Percentiles rank a stretch among this genome's conserved stretches.
Evolutionary conservation across 2,329 filamentous ascomycete genomes (phyloP).

Genomic region (Stagonosporopsis vannaccii): DNA sequence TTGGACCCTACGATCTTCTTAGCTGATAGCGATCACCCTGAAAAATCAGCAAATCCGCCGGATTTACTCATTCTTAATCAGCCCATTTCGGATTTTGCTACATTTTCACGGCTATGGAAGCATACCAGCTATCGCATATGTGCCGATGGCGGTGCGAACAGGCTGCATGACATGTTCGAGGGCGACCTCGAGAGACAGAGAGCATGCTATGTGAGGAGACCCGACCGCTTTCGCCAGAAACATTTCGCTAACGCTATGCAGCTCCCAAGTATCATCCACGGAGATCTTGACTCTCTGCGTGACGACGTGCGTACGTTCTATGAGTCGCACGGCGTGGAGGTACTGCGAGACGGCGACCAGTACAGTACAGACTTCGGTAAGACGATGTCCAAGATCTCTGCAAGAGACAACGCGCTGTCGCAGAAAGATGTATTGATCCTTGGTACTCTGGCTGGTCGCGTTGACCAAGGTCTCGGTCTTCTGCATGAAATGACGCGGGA

Average conservation of each 20-base stretch:
- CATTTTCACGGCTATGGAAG: slow-evolving; percentile 55
- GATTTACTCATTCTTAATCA: slow-evolving; percentile 57
- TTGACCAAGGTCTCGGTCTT: slow-evolving; percentile 91
- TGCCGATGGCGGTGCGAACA: slow-evolving; percentile 91
- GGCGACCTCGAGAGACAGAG: slow-evolving; percentile 31
- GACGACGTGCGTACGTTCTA: slow-evolving; percentile 72
- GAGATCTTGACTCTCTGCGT: slow-evolving; percentile 86
- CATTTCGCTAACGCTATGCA: slow-evolving; percentile 25
- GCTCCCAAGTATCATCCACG: slow-evolving; percentile 72
- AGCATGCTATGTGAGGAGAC: slow-evolving; percentile 40
- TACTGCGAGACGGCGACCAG: slow-evolving; percentile 80
- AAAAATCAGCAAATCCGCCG: slow-evolving; percentile 28
- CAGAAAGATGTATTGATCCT: slow-evolving; percentile 74
- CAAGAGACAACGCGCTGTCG: slow-evolving; percentile 46
- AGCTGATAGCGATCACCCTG: slow-evolving; percentile 25
- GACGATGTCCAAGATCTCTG: slow-evolving; percentile 65
- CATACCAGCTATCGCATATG: slow-evolving; percentile 73
- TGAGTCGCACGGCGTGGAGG: slow-evolving; percentile 62
- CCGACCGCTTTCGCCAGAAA: not conserved
- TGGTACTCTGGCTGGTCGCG: slow-evolving; percentile 85
- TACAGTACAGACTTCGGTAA: slow-evolving; percentile 93
- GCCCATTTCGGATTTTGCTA: slow-evolving; percentile 57
- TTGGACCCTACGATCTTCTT: slow-evolving; percentile 41
- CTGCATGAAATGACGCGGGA: slow-evolving; percentile 80
- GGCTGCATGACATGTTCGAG: slow-evolving; percentile 64